Percentiles rank a stretch among this genome's conserved stretches.
phyloP scores from a whole-genome alignment of 768 basidiomycete genomes.

The Leccinellum luteum region DNA sequence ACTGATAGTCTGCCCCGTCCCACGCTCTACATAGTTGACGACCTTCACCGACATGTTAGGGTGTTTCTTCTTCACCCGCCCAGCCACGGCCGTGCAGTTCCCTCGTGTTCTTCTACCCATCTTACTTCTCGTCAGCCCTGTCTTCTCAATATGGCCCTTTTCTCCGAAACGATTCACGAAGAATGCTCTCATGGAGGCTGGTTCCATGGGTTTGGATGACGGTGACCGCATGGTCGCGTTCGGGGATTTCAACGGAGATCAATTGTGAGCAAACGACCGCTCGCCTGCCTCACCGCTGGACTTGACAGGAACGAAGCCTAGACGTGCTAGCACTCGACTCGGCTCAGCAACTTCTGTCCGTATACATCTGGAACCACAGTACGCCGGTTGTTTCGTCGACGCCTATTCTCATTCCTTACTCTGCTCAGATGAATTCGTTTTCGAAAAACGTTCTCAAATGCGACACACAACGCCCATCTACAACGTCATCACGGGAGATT shows the following conservation, averaged over 20 bases:
- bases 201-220: conserved; percentile 72
- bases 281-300: background rate
- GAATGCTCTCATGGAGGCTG: conserved; percentile 78
- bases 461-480: conserved; percentile 55
- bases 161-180: conserved; percentile 79
- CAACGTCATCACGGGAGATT: conserved; percentile 93
- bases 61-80: background rate
- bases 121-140: conserved; percentile 21
- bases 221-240: conserved; percentile 79
- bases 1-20: background rate
- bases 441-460: conserved; percentile 49
- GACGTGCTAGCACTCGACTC: conserved; percentile 74
- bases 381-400: conserved; percentile 15
- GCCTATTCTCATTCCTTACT: conserved; percentile 4
- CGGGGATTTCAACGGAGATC: conserved; percentile 95
- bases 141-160: conserved; percentile 72
- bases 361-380: conserved; percentile 86
- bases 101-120: conserved; percentile 11
- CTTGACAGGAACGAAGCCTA: conserved; percentile 44
- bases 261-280: conserved; percentile 61
- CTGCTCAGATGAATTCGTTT: conserved; percentile 55
- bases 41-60: conserved; percentile 9
- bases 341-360: conserved; percentile 74
- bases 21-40: background rate
- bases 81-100: background rate